These are phyloP conservation scores for Anthostomella pinea DNA, from an alignment of 2,329 filamentous ascomycete genomes.

Conservation along the genomic window DNA sequence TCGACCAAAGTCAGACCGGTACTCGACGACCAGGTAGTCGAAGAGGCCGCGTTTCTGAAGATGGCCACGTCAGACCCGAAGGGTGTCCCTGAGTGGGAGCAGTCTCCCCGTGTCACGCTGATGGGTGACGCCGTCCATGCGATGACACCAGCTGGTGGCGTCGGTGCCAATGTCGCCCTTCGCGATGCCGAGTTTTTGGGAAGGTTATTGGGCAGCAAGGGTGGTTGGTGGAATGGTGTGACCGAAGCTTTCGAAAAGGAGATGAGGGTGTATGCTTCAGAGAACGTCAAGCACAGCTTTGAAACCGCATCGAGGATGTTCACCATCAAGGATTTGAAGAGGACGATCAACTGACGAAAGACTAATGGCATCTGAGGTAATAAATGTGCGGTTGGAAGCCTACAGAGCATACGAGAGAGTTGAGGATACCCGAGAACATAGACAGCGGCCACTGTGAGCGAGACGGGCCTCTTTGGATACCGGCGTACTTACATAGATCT, in stretches of 20 bases:
- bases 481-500: too few species aligned
- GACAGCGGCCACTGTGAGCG: too few species aligned
- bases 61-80: constrained; percentile 60
- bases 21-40: constrained; percentile 55
- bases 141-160: constrained; percentile 56
- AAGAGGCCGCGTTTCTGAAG: constrained; percentile 63
- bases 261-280: constrained; percentile 59
- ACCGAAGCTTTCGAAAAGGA: constrained; percentile 57
- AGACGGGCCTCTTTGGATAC: too few species aligned
- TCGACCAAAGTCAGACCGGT: constrained; percentile 53
- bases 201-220: constrained; percentile 47
- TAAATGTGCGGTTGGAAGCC: too few species aligned
- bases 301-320: too few species aligned
- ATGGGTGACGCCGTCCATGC: constrained; percentile 57
- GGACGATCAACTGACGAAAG: too few species aligned
- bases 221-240: constrained; percentile 52
- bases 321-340: too few species aligned
- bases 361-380: too few species aligned
- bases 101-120: constrained; percentile 55
- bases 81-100: constrained; percentile 59
- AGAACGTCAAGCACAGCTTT: constrained; percentile 55
- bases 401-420: too few species aligned
- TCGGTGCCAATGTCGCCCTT: constrained; percentile 57
- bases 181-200: constrained; percentile 54
- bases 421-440: too few species aligned